Conservation (phyloP, 352 stramenopile species). For the Pythium volutum region DNA sequence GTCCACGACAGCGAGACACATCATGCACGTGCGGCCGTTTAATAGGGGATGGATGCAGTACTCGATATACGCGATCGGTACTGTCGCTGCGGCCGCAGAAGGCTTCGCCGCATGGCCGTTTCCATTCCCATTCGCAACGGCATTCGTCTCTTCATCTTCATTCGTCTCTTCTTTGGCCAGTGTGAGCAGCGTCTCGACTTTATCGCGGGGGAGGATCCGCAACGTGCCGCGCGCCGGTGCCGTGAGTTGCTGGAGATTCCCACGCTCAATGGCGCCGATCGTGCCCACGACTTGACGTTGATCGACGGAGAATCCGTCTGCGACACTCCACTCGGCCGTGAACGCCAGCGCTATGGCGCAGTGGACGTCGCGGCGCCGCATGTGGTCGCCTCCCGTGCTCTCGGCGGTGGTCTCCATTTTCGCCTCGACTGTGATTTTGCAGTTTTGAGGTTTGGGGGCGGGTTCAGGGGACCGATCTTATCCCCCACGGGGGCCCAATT, state of each 20-base stretch:
- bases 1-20: constrained; percentile 72
- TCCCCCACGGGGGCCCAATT: background rate
- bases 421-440: too few species aligned
- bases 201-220: constrained; percentile 25
- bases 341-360: constrained; percentile 36
- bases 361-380: constrained; percentile 50
- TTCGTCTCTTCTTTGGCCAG: constrained; percentile 7
- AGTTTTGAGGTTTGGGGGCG: background rate
- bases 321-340: constrained; percentile 44
- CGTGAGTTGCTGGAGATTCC: constrained; percentile 48
- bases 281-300: constrained; percentile 53
- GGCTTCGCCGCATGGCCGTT: constrained; percentile 5
- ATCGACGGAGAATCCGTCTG: constrained; percentile 48
- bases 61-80: constrained; percentile 56
- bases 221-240: constrained; percentile 92
- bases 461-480: background rate
- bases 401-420: constrained; percentile 8
- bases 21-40: constrained; percentile 75
- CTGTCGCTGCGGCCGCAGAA: background rate
- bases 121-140: background rate
- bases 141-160: background rate
- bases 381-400: constrained; percentile 40
- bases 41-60: constrained; percentile 79
- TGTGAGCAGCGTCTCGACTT: constrained; percentile 18
- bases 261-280: constrained; percentile 51